Conservation (phyloP, 2,329 filamentous ascomycete species). For the Juglanconis oblonga region DNA sequence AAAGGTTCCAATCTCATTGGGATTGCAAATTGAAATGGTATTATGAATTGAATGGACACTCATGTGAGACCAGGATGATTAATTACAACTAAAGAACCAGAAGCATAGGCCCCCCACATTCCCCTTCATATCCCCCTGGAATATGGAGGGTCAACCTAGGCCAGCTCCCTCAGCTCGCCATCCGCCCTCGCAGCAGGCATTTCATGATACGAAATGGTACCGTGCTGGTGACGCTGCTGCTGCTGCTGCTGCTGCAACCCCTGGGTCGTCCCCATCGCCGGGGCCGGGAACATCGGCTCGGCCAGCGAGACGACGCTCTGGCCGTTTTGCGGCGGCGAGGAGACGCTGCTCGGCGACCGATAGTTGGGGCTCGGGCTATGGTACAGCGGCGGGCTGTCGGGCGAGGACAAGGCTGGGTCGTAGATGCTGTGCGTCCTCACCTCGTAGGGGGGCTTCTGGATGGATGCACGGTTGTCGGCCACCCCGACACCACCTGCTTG, state of each 20-base stretch:
- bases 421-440: constrained; percentile 14
- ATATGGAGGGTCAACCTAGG: constrained; percentile 15
- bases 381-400: constrained; percentile 22
- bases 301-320: neutral
- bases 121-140: too few relatives aligned
- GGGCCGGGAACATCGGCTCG: constrained; percentile 8
- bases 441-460: constrained; percentile 12
- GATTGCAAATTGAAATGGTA: too few relatives aligned
- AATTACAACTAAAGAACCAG: too few relatives aligned
- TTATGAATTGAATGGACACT: too few relatives aligned
- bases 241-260: neutral
- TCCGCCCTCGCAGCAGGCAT: constrained; percentile 29
- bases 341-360: neutral
- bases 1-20: too few relatives aligned
- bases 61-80: too few relatives aligned
- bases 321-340: constrained; percentile 4
- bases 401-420: constrained; percentile 10
- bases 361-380: constrained; percentile 8
- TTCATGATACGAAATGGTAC: constrained; percentile 23
- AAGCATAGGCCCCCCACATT: too few relatives aligned
- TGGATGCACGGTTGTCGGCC: constrained; percentile 7
- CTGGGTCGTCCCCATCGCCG: neutral
- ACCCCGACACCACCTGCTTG: neutral
- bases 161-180: constrained; percentile 31
- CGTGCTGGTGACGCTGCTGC: constrained; percentile 9